These are phyloP conservation scores for Inosperma sp. DNA, from an alignment of 768 basidiomycete species.

Conservation along the genomic window DNA sequence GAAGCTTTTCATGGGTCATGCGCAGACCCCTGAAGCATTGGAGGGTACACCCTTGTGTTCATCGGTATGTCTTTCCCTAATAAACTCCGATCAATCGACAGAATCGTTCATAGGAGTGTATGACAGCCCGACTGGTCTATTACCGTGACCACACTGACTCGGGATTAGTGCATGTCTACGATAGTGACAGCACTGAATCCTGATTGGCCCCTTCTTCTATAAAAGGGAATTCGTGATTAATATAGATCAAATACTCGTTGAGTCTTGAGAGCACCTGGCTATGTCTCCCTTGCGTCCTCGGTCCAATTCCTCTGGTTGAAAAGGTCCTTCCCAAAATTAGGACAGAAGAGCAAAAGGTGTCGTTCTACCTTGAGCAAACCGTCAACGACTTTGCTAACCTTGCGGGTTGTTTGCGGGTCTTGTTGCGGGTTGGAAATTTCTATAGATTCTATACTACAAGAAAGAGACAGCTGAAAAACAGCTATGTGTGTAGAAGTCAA, in stretches of 20 bases:
- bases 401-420: too few relatives aligned
- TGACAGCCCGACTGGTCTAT: slow-evolving; percentile 3
- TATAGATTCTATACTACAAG: too few relatives aligned
- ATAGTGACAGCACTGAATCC: neutral
- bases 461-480: too few relatives aligned
- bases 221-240: neutral
- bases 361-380: too few relatives aligned
- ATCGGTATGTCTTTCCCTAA: neutral
- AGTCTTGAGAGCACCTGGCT: neutral
- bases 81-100: neutral
- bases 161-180: neutral
- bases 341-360: too few relatives aligned
- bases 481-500: too few relatives aligned
- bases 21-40: too few relatives aligned
- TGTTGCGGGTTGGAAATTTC: too few relatives aligned
- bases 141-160: neutral
- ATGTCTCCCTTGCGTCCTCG: slow-evolving; percentile 13
- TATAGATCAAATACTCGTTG: slow-evolving; percentile 4
- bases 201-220: neutral
- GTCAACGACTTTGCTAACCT: too few relatives aligned
- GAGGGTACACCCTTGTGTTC: too few relatives aligned
- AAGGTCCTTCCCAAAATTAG: neutral
- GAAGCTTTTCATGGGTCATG: slow-evolving; percentile 3
- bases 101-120: neutral
- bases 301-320: slow-evolving; percentile 10